Conservation (phyloP, 192 early-diverging fungal species). For the Backusella mclennaniae region DNA sequence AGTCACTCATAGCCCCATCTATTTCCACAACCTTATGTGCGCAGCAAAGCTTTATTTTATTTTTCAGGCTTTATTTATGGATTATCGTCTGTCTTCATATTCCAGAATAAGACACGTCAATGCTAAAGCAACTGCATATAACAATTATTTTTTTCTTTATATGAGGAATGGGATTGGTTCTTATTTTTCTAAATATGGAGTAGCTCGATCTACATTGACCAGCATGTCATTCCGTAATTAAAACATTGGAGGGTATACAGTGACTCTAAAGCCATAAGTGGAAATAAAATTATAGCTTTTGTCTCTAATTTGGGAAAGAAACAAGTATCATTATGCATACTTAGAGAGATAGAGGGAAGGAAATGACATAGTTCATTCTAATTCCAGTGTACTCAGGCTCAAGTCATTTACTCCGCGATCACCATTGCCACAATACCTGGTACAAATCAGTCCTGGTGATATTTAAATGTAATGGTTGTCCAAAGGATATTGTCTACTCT, state of each 20-base stretch:
- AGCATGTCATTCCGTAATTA: neutral
- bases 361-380: neutral
- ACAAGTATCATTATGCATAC: neutral
- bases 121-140: neutral
- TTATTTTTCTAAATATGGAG: neutral
- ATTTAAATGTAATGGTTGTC: neutral
- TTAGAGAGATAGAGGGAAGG: neutral
- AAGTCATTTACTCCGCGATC: neutral
- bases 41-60: neutral
- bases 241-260: neutral
- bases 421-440: neutral
- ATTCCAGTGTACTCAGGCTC: neutral
- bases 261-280: neutral
- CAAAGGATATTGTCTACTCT: neutral
- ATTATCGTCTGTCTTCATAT: neutral
- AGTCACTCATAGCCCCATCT: neutral
- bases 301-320: neutral
- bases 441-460: slow-evolving; percentile 2
- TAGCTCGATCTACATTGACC: neutral
- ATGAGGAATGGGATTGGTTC: neutral
- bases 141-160: neutral
- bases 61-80: neutral
- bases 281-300: neutral
- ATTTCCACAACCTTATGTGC: neutral
- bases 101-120: neutral